Conservation (phyloP, 352 stramenopile genomes). For the Globisporangium alternatum region DNA sequence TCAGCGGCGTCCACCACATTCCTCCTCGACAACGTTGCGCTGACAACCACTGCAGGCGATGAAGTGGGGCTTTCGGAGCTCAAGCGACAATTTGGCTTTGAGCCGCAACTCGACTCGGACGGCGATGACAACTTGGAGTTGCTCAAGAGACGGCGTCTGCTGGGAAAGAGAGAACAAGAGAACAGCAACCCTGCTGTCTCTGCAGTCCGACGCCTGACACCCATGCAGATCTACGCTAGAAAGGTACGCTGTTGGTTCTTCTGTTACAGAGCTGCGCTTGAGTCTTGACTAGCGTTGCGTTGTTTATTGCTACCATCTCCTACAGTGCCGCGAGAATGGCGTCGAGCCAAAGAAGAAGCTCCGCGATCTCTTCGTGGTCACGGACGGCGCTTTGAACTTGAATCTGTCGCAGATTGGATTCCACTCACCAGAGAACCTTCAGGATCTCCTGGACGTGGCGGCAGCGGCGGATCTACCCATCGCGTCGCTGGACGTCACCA, state of each 20-base stretch:
- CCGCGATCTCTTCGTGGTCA: constrained; percentile 34
- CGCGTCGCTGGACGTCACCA: constrained; percentile 44
- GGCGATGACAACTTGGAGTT: constrained; percentile 10
- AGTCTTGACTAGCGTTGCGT: neutral
- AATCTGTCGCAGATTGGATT: constrained; percentile 53
- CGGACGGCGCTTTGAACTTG: constrained; percentile 35
- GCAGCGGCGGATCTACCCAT: constrained; percentile 32
- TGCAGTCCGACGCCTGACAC: constrained; percentile 14
- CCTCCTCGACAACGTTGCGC: neutral
- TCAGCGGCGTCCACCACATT: neutral
- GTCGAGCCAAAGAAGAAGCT: constrained; percentile 38
- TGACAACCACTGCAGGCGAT: constrained; percentile 4
- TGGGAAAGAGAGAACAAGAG: neutral
- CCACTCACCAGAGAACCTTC: constrained; percentile 46
- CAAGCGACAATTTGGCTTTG: constrained; percentile 65
- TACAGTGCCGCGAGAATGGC: constrained; percentile 43
- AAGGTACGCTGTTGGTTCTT: constrained; percentile 26
- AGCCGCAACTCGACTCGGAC: constrained; percentile 21
- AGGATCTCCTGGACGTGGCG: constrained; percentile 50
- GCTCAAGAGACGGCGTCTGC: constrained; percentile 28
- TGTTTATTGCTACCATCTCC: neutral
- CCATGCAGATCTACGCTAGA: constrained; percentile 36
- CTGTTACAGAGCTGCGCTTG: neutral
- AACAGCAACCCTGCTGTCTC: neutral
- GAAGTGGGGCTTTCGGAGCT: constrained; percentile 61